Base-by-base conservation (phyloP, 345 rosid genomes). In the Populus simonii region DNA sequence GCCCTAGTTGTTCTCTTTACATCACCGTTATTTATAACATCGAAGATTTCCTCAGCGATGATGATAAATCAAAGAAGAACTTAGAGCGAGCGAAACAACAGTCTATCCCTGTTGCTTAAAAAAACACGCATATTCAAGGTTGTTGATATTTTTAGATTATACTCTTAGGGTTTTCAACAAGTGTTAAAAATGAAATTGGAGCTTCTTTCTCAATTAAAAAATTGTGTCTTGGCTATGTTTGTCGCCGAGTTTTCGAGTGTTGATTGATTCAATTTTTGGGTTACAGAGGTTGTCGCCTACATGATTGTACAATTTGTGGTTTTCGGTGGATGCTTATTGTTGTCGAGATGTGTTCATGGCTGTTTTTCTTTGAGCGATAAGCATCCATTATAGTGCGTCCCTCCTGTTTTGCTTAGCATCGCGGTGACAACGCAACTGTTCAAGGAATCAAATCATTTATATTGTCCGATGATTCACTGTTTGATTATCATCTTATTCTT, bases 1-100 rank as follows among this genome's bases (percentile, higher is more conserved):
- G 98, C 84, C 98, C 99, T 17, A 92, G 99, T 84, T 95, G 98
- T 81, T 93, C 99, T 0, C 96, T 93, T 15, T 93, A 89, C 80
- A 93, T 95, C 78, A 92, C 98, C 33, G 96, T 93, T 53, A 81
- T 95, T 75, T 92, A 95, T 89, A 93, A 89, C 87, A 78, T 83
- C 49, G 97, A 95, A 80, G 99, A 95, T 65, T 95, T 93, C 84
- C 76, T 70, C 53, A 88, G 51, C 69, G 39, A 67, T 29, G 73
- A 84, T 27, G 62, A 78, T 36, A 77, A 77, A 53, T 35, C 86
- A 7, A 88, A 83, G 74, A 83, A 80, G 73, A 84, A 80, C 10
- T 79, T 83, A 47, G 80, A 89, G 38, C 86, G 89, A 49, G 69
- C 83, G 18, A 83, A 75, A 57, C 83, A 76, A 36, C 94, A 84